Evolutionary conservation across 2,329 filamentous ascomycete genomes (phyloP), one percentile per base, ranked within the genome.

Genomic region (Aspergillus cejpii): DNA sequence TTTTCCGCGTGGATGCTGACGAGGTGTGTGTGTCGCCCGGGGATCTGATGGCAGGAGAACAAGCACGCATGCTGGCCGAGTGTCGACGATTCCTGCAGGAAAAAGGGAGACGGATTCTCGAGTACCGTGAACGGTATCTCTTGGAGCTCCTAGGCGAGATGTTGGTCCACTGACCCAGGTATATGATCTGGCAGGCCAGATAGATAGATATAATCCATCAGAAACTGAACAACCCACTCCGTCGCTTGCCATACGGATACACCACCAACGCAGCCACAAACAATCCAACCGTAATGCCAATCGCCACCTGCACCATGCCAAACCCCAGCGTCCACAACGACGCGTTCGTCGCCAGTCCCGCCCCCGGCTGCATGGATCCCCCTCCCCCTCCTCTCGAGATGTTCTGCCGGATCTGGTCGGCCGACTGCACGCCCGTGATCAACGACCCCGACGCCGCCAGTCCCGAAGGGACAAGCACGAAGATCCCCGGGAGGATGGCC

Each of bases 401-500:
- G 37, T 68, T 67, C 6, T 53, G 56, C 4, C 54, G 49, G 2
- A 80, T 77, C 52, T 79, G 72, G 50, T 81, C 72, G 0, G 79
- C 78, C 2, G 72, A 75, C 7, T 73, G 73, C 36, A 83, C 69
- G 11, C 79, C 79, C 0, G 72, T 69, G 1, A 83, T 72, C 14
- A 83, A 59, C 3, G 71, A 74, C 1, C 79, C 79, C 41, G 70
- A 72, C 0, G 79, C 77, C 2, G 78, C 76, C 2, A 83, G 66
- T 1, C 79, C 79, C 2, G 73, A 77, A 0, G 79, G 79, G 0
- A 83, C 79, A 47, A 81, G 77, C 2, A 81, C 77, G 51, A 94
- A 94, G 51, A 95, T 94, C 4, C 85, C 89, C 0, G 89, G 89
- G 7, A 95, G 70, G 74, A 95, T 87, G 1, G 86, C 84, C 0